A percentile compares a stretch with the other conserved stretches of the same genome.
Conservation (phyloP, 2,329 filamentous ascomycete genomes). For the Colletotrichum costaricense region DNA sequence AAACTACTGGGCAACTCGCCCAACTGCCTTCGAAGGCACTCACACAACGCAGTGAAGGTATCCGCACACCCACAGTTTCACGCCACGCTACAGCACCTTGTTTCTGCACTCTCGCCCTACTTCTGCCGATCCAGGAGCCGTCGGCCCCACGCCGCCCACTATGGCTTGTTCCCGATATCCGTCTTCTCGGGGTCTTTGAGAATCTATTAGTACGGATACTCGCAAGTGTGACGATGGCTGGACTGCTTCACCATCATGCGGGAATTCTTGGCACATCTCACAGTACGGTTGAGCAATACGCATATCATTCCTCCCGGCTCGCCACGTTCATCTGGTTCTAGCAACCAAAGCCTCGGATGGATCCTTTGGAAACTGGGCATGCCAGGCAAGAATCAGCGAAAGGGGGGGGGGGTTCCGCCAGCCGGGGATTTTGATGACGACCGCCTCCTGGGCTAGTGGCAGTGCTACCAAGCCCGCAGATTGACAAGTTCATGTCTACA, state of each 20-base stretch:
- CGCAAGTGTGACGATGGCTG: not conserved
- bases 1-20: not conserved
- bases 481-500: slow-evolving; percentile 20
- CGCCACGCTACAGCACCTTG: not conserved
- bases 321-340: too few relatives aligned
- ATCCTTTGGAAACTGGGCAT: not conserved
- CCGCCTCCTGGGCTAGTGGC: slow-evolving; percentile 28
- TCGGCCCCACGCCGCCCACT: slow-evolving; percentile 31
- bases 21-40: not conserved
- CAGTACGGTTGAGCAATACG: not conserved
- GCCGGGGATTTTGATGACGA: slow-evolving; percentile 35
- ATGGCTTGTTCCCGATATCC: not conserved
- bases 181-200: not conserved
- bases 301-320: not conserved
- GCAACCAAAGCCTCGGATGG: too few relatives aligned
- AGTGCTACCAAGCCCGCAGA: slow-evolving; percentile 25
- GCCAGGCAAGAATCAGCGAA: not conserved
- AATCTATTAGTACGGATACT: not conserved
- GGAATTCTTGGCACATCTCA: not conserved
- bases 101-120: slow-evolving; percentile 13
- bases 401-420: not conserved
- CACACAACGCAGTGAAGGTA: not conserved
- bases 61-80: not conserved
- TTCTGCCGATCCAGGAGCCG: slow-evolving; percentile 28
- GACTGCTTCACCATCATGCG: not conserved